A percentile compares a stretch with the other conserved stretches of the same genome.
These are phyloP conservation scores for Alternaria sp. DNA, from an alignment of 2,329 filamentous ascomycete species.

Conservation along the genomic window DNA sequence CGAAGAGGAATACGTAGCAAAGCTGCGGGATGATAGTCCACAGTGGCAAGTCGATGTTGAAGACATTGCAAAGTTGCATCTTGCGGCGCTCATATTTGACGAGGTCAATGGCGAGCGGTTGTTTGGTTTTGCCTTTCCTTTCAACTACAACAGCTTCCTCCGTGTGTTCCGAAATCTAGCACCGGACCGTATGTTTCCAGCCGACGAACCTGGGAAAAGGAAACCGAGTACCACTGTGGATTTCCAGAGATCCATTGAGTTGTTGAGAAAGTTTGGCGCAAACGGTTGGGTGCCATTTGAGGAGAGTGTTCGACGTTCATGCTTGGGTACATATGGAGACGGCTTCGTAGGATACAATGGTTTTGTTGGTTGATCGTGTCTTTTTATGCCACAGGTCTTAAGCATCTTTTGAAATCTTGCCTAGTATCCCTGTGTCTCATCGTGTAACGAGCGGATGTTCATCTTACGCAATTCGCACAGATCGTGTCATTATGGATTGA, in stretches of 20 bases:
- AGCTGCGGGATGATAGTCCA: slow-evolving; percentile 10
- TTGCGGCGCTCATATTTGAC: slow-evolving; percentile 56
- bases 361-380: neutral
- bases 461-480: neutral
- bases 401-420: neutral
- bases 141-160: neutral
- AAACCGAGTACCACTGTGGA: neutral
- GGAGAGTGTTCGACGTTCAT: neutral
- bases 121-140: neutral
- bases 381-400: neutral
- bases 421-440: neutral
- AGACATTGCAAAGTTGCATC: slow-evolving; percentile 61
- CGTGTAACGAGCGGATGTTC: too few relatives aligned
- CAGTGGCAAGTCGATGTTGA: slow-evolving; percentile 60
- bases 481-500: slow-evolving; percentile 4
- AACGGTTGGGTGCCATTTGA: neutral
- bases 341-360: neutral
- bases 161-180: neutral
- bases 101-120: neutral
- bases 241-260: neutral
- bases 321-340: neutral
- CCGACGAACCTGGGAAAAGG: neutral
- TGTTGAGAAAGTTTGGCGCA: neutral
- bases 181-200: neutral
- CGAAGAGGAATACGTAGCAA: neutral